Conservation (phyloP, 2,329 filamentous ascomycete genomes). For the Arthrobotrys megalospora region DNA sequence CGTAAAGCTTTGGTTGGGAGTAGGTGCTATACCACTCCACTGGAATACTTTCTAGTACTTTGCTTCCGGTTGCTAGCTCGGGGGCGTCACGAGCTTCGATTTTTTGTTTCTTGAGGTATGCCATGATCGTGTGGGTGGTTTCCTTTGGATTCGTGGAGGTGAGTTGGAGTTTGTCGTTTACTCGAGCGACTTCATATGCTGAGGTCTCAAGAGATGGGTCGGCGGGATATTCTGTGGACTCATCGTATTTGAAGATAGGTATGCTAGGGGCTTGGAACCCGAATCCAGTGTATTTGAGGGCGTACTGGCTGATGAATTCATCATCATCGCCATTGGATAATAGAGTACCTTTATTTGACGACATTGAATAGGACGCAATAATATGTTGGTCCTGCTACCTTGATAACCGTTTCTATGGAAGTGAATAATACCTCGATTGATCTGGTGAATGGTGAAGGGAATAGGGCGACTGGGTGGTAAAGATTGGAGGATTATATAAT, state of each 20-base stretch:
- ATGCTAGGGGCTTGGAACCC: slow-evolving; percentile 9
- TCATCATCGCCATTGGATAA: not conserved
- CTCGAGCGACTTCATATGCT: slow-evolving; percentile 20
- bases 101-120: slow-evolving; percentile 48
- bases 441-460: too few relatives aligned
- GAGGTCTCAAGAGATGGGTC: slow-evolving; percentile 1
- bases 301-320: not conserved
- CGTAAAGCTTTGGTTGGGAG: slow-evolving; percentile 38
- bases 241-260: slow-evolving; percentile 13
- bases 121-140: slow-evolving; percentile 24
- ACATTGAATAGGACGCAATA: not conserved
- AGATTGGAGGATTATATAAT: not conserved
- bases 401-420: too few relatives aligned
- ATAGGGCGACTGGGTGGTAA: not conserved
- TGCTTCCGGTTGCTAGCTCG: slow-evolving; percentile 12
- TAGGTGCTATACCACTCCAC: slow-evolving; percentile 37
- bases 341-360: not conserved
- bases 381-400: not conserved
- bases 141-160: not conserved
- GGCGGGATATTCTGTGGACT: slow-evolving; percentile 9
- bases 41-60: slow-evolving; percentile 8
- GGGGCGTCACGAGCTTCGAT: slow-evolving; percentile 35
- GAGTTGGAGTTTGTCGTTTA: slow-evolving; percentile 48
- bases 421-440: too few relatives aligned
- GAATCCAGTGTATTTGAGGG: slow-evolving; percentile 29